phyloP scores from a whole-genome alignment of 371 early-diverging fungal species.

The Mucor ambiguus region DNA sequence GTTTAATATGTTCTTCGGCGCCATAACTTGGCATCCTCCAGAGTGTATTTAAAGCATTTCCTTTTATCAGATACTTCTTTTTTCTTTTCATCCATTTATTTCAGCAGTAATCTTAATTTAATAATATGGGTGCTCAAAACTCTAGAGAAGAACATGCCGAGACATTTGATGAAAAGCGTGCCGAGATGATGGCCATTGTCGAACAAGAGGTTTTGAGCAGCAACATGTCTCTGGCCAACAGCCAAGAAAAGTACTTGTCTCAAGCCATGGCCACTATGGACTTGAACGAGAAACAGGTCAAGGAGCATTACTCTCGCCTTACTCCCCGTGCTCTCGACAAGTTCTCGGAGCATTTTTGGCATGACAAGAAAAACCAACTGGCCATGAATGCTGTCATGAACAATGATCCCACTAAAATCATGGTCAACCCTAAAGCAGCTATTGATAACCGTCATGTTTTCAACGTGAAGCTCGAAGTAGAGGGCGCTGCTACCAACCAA shows the following conservation, averaged over 20 bases:
- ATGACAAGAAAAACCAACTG: conserved; percentile 67
- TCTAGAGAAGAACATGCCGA: conserved; percentile 9
- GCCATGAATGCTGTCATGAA: conserved; percentile 67
- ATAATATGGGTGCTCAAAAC: conserved; percentile 18
- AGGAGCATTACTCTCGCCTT: conserved; percentile 29
- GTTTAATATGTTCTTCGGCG: background rate
- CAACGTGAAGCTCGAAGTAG: conserved; percentile 62
- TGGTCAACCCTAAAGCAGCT: conserved; percentile 57
- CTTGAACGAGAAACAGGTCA: conserved; percentile 11
- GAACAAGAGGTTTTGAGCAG: conserved; percentile 10
- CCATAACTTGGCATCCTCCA: background rate
- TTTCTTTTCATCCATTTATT: background rate
- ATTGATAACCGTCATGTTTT: conserved; percentile 52
- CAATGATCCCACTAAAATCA: conserved; percentile 58
- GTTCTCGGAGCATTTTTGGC: conserved; percentile 53
- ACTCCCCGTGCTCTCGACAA: conserved; percentile 32
- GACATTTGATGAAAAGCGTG: conserved; percentile 22
- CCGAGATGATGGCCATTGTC: conserved; percentile 15
- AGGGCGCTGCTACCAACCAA: conserved; percentile 76
- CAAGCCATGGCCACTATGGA: conserved; percentile 13
- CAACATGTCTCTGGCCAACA: background rate
- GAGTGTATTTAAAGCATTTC: background rate
- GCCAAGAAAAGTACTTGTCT: conserved; percentile 1
- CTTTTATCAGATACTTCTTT: background rate
- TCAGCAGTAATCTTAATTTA: background rate